Conservation (phyloP, 352 stramenopile genomes). For the Achlya hypogyna region DNA sequence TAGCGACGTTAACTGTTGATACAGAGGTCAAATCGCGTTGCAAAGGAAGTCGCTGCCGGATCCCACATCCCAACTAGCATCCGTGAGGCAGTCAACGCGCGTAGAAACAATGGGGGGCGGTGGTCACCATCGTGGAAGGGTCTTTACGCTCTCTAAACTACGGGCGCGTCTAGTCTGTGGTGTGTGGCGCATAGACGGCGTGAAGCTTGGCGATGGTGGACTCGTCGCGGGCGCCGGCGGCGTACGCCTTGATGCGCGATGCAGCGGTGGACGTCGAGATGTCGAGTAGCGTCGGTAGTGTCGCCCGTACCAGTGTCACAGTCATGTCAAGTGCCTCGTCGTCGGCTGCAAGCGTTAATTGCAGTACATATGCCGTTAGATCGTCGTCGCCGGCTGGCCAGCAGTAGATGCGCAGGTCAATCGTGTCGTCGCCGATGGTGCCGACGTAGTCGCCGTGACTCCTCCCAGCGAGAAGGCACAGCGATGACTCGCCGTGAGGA, state of each 20-base stretch:
- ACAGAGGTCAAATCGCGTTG: too few species aligned
- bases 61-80: too few species aligned
- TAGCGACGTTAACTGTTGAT: too few species aligned
- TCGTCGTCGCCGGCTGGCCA: background rate
- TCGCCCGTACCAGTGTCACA: background rate
- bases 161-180: too few species aligned
- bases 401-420: background rate
- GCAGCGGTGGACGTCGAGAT: slow-evolving; percentile 1
- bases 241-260: background rate
- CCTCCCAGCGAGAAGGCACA: slow-evolving; percentile 23
- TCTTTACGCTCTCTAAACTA: too few species aligned
- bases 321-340: background rate
- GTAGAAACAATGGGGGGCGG: too few species aligned
- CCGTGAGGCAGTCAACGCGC: too few species aligned
- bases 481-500: slow-evolving; percentile 39
- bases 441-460: slow-evolving; percentile 48
- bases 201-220: too few species aligned
- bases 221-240: too few species aligned
- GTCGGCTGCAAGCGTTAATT: background rate
- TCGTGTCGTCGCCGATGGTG: background rate
- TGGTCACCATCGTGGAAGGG: too few species aligned
- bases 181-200: too few species aligned
- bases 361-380: background rate
- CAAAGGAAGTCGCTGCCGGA: too few species aligned
- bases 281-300: background rate